A percentile compares a stretch with the other conserved stretches of the same genome.
Conservation (phyloP, 805 yeast genomes). For the Hanseniaspora thailandica region DNA sequence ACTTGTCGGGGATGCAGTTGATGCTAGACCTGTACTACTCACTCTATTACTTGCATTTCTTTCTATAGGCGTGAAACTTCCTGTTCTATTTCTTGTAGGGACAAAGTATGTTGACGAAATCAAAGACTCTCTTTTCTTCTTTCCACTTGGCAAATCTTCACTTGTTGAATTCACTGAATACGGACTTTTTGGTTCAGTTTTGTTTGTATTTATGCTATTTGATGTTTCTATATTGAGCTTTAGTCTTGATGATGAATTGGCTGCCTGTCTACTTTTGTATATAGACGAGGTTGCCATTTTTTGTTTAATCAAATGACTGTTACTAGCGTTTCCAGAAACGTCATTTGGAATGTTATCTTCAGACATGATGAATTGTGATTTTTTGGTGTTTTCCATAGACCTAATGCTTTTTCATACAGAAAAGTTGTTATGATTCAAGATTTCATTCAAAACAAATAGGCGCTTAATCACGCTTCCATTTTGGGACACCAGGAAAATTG, state of each 20-base stretch:
- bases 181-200: not conserved
- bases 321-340: not conserved
- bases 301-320: conserved; percentile 4
- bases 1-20: not conserved
- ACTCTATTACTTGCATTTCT: not conserved
- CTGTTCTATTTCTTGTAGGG: conserved; percentile 22
- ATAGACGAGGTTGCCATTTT: conserved; percentile 1
- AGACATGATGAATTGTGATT: not conserved
- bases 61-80: not conserved
- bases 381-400: not conserved
- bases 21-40: not conserved
- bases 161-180: not conserved
- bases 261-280: not conserved
- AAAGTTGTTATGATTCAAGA: too few species aligned
- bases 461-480: not conserved
- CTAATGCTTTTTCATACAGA: too few species aligned
- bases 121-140: conserved; percentile 15
- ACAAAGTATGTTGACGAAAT: conserved; percentile 29
- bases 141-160: not conserved
- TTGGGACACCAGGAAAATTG: not conserved
- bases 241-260: not conserved
- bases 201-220: not conserved
- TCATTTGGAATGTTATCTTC: not conserved
- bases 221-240: conserved; percentile 4
- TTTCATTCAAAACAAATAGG: not conserved